Conservation (phyloP, 2,329 filamentous ascomycete species). For the Xylariaceae sp. region DNA sequence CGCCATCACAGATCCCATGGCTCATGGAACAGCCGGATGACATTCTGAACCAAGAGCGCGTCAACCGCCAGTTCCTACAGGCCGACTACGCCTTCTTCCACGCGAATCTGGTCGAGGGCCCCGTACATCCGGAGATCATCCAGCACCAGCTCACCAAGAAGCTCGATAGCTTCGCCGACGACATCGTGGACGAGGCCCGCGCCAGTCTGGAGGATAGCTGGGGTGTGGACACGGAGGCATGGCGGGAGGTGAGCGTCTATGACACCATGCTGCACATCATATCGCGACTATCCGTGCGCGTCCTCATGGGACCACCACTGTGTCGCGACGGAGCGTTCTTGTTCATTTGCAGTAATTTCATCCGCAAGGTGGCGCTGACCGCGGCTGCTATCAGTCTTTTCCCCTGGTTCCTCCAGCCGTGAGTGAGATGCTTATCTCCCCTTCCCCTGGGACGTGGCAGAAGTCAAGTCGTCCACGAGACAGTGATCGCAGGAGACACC, state of each 20-base stretch:
- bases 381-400: conserved; percentile 30
- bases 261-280: conserved; percentile 30
- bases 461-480: too few species aligned
- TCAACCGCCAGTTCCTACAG: conserved; percentile 34
- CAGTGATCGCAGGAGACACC: not conserved
- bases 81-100: conserved; percentile 32
- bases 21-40: conserved; percentile 31
- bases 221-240: conserved; percentile 28
- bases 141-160: conserved; percentile 31
- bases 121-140: conserved; percentile 31
- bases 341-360: conserved; percentile 30
- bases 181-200: conserved; percentile 31
- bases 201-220: conserved; percentile 27
- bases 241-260: conserved; percentile 33
- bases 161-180: conserved; percentile 26
- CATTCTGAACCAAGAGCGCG: conserved; percentile 31
- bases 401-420: conserved; percentile 30
- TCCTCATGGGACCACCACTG: conserved; percentile 30
- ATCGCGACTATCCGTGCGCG: conserved; percentile 30
- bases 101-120: conserved; percentile 27
- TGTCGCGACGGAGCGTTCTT: conserved; percentile 28
- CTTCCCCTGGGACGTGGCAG: not conserved
- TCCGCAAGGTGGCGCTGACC: conserved; percentile 29
- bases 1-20: conserved; percentile 29
- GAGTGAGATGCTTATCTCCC: conserved; percentile 8